Percentiles rank a stretch among this genome's conserved stretches.
phyloP scores from a whole-genome alignment of 768 basidiomycete species.

The Guyanaporus albipodus region DNA sequence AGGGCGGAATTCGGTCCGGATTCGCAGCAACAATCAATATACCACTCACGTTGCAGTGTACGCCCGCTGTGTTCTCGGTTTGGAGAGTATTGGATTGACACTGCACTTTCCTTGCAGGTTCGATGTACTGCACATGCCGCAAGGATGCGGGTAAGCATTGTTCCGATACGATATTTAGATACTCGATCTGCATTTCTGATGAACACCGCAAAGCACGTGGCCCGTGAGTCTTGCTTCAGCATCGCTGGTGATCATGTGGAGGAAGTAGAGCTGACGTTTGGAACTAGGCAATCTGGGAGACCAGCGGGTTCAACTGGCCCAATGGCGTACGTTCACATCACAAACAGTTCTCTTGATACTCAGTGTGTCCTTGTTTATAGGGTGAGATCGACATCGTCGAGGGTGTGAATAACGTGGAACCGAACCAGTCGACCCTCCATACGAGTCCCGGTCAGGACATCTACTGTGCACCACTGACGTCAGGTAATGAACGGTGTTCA shows the following conservation, averaged over 20 bases:
- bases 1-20: conserved; percentile 37
- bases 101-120: conserved; percentile 20
- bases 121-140: conserved; percentile 35
- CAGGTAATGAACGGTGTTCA: background rate
- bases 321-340: conserved; percentile 14
- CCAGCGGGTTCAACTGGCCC: conserved; percentile 23
- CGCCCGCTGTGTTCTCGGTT: conserved; percentile 2
- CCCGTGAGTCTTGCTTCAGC: conserved; percentile 23
- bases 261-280: conserved; percentile 8
- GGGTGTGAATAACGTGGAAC: conserved; percentile 49
- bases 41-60: conserved; percentile 34
- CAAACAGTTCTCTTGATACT: no score
- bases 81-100: background rate
- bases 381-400: conserved; percentile 32
- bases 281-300: conserved; percentile 30
- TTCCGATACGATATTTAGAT: background rate
- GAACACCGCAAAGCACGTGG: conserved; percentile 31
- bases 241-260: background rate
- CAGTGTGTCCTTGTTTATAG: no score
- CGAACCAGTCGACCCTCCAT: conserved; percentile 54
- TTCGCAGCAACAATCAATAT: conserved; percentile 29
- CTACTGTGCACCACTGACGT: background rate
- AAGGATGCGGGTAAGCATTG: conserved; percentile 32
- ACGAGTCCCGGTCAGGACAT: conserved; percentile 41
- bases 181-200: background rate